A percentile compares a stretch with the other conserved stretches of the same genome.
Conservation (phyloP, 805 yeast species). For the Saccharomycopsis fibuligera region DNA sequence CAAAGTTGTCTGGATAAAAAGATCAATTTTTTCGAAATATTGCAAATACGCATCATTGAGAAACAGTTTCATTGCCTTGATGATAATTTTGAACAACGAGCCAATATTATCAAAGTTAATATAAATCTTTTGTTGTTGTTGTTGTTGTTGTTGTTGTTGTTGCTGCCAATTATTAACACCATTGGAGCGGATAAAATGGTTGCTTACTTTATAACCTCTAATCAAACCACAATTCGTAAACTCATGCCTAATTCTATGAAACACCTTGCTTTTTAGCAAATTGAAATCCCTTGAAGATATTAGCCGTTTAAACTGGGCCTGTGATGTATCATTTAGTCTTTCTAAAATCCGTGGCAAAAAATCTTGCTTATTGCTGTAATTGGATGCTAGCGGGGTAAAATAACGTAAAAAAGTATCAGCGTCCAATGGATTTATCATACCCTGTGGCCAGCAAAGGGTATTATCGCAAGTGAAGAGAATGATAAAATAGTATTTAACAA, state of each 20-base stretch:
- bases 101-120: neutral
- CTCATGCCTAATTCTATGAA: slow-evolving; percentile 8
- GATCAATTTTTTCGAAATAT: neutral
- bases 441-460: too few relatives aligned
- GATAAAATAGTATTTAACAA: slow-evolving; percentile 1
- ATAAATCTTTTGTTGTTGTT: neutral
- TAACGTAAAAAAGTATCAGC: neutral
- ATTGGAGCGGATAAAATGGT: too few relatives aligned
- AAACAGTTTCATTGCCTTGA: neutral
- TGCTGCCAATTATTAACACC: too few relatives aligned
- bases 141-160: too few relatives aligned
- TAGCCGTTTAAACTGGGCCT: neutral
- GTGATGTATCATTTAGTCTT: neutral
- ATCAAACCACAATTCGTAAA: slow-evolving; percentile 6
- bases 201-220: slow-evolving; percentile 12
- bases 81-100: neutral
- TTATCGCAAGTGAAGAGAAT: neutral
- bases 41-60: neutral
- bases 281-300: neutral
- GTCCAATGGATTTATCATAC: too few relatives aligned
- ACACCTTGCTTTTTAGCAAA: neutral
- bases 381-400: too few relatives aligned
- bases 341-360: neutral
- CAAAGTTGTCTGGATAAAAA: too few relatives aligned
- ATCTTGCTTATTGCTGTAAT: neutral